These are phyloP conservation scores for Leccinum broughii DNA, from an alignment of 768 basidiomycete genomes.

Conservation along the genomic window DNA sequence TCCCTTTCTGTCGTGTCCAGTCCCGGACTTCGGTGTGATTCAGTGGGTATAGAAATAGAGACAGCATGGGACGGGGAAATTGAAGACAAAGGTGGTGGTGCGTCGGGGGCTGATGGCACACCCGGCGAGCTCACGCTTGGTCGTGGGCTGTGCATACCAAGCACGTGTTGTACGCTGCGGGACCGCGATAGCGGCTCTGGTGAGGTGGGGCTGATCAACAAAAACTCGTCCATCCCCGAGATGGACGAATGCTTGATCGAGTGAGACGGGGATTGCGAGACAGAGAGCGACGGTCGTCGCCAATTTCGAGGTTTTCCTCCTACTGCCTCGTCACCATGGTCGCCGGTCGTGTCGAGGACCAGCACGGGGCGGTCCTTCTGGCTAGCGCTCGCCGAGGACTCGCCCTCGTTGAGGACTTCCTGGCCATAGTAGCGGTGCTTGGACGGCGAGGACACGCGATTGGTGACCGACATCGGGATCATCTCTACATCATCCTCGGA, in stretches of 20 bases:
- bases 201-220: conserved; percentile 15
- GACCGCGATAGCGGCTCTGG: not conserved
- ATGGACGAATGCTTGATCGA: conserved; percentile 18
- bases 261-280: conserved; percentile 15
- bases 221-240: conserved; percentile 25
- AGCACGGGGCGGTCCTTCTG: conserved; percentile 1
- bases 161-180: conserved; percentile 7
- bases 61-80: not conserved
- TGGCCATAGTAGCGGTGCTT: conserved; percentile 24
- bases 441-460: conserved; percentile 22
- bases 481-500: not conserved
- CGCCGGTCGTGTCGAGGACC: conserved; percentile 1
- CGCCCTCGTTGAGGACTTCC: conserved; percentile 5
- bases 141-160: conserved; percentile 6
- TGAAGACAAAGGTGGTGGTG: not conserved
- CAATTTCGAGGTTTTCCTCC: not conserved
- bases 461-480: conserved; percentile 18
- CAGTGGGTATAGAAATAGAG: not conserved
- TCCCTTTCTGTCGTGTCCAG: not conserved
- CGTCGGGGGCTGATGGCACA: not conserved
- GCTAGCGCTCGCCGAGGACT: not conserved
- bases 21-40: not conserved
- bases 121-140: conserved; percentile 2
- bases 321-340: not conserved
- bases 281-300: conserved; percentile 16